Evolutionary conservation across 1,284 basidiomycete species (phyloP).

Genomic region (Microbotryum saponariae): DNA sequence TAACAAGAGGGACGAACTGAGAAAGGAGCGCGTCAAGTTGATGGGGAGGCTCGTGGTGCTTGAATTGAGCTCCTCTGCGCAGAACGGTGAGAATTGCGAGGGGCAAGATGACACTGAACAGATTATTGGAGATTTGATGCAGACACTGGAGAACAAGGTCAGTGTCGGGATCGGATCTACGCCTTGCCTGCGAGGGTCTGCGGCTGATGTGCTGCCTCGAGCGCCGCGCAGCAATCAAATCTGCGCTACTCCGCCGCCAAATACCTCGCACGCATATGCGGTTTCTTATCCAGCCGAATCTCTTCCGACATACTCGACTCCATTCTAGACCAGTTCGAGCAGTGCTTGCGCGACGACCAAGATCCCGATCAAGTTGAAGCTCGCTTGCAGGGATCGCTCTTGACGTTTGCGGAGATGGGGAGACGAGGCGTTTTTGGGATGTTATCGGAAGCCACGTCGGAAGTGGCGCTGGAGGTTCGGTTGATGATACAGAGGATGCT

Average conservation of each 20-base stretch:
- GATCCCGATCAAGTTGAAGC: conserved; percentile 56
- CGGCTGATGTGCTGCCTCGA: neutral
- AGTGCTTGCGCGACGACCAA: conserved; percentile 52
- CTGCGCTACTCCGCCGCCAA: conserved; percentile 95
- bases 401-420: conserved; percentile 87
- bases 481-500: conserved; percentile 31
- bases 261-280: conserved; percentile 76
- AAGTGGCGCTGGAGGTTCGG: conserved; percentile 23
- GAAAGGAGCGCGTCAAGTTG: conserved; percentile 16
- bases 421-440: conserved; percentile 71
- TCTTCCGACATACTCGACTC: conserved; percentile 72
- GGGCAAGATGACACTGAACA: conserved; percentile 72
- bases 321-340: conserved; percentile 58
- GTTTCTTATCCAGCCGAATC: conserved; percentile 67
- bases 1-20: conserved; percentile 3
- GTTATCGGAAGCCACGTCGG: conserved; percentile 30
- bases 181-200: neutral
- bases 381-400: conserved; percentile 92
- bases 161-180: conserved; percentile 4
- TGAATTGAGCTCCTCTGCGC: neutral
- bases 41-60: conserved; percentile 24
- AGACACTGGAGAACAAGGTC: conserved; percentile 73
- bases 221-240: conserved; percentile 65
- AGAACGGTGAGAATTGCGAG: conserved; percentile 49
- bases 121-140: conserved; percentile 66